Base-by-base conservation (phyloP, 1,284 basidiomycete genomes). In the Trichosporon inkin region DNA sequence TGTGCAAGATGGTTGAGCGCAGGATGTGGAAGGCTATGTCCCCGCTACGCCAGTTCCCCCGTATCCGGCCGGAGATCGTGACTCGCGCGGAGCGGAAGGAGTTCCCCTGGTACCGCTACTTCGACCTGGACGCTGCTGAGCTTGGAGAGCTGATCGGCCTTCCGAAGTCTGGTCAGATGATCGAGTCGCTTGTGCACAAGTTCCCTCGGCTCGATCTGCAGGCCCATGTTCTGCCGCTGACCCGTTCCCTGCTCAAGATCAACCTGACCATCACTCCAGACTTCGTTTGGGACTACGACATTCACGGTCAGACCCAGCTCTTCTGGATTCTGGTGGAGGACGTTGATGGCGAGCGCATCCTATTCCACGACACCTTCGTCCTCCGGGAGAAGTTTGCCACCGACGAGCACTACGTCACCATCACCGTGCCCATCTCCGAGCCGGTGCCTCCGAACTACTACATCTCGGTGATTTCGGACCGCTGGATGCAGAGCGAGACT, bases 21-120 rank as follows among this genome's bases (percentile, higher is more conserved):
- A 80, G 88, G 62, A 92, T 94, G 91, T 99, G 96, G 95, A 88
- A 88, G 51, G 92, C 92, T 0, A 99, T 99, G 94, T 94, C 93
- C 0, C 95, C 95, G 14, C 81, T 99, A 55, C 85, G 95, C 55
- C 96, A 99, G 75, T 99, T 98, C 83, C 92, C 91, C 0, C 60
- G 72, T 16, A 67, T 77, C 52, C 63, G 70, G 39, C 75, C 82
- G 1, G 93, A 98, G 63, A 88, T 99, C 47, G 82, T 99, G 56
- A 84, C 90, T 55, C 91, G 94, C 69, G 91, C 95, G 0, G 95
- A 99, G 78, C 88, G 92, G 40, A 99, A 99, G 75, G 95, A 99
- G 83, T 99, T 96, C 81, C 93, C 92, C 0, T 97, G 93, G 92
- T 91, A 95, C 75, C 86, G 92, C 41, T 96, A 95, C 81, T 96